phyloP scores from a whole-genome alignment of 371 early-diverging fungal species.

The Mortierella sp. region DNA sequence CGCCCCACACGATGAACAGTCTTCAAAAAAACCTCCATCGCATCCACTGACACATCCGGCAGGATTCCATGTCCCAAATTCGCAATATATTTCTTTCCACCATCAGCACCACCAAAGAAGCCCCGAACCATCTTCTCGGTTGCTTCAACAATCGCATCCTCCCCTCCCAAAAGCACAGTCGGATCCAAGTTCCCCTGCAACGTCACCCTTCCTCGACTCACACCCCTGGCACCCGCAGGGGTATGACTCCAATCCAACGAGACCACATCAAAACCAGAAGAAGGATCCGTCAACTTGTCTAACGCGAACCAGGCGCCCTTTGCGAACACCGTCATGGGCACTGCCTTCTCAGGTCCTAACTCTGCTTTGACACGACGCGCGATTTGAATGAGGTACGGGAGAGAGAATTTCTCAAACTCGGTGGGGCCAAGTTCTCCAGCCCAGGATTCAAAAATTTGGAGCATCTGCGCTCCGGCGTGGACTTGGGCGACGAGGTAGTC shows the following conservation, averaged over 20 bases:
- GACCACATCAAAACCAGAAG: constrained; percentile 83
- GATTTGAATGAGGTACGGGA: constrained; percentile 92
- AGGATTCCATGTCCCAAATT: constrained; percentile 98
- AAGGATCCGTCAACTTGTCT: constrained; percentile 68
- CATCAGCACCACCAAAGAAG: constrained; percentile 69
- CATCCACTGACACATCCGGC: constrained; percentile 82
- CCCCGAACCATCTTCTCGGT: constrained; percentile 86
- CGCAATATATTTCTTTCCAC: constrained; percentile 82
- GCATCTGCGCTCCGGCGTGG: constrained; percentile 96
- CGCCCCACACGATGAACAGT: constrained; percentile 63
- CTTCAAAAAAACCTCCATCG: constrained; percentile 78
- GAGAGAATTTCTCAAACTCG: constrained; percentile 86
- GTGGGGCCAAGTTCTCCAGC: constrained; percentile 92
- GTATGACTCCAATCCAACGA: constrained; percentile 94
- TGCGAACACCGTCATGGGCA: constrained; percentile 94
- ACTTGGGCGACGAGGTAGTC: constrained; percentile 94
- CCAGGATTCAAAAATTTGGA: constrained; percentile 98
- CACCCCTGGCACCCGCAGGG: constrained; percentile 75
- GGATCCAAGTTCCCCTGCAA: constrained; percentile 99
- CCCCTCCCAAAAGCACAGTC: constrained; percentile 83
- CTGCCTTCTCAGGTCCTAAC: constrained; percentile 61
- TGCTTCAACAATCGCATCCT: constrained; percentile 78
- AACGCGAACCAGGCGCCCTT: constrained; percentile 93
- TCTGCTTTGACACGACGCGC: constrained; percentile 79
- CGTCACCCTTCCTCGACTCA: constrained; percentile 73